Evolutionary conservation across 768 basidiomycete species (phyloP).

Genomic region (Russula olivacea): DNA sequence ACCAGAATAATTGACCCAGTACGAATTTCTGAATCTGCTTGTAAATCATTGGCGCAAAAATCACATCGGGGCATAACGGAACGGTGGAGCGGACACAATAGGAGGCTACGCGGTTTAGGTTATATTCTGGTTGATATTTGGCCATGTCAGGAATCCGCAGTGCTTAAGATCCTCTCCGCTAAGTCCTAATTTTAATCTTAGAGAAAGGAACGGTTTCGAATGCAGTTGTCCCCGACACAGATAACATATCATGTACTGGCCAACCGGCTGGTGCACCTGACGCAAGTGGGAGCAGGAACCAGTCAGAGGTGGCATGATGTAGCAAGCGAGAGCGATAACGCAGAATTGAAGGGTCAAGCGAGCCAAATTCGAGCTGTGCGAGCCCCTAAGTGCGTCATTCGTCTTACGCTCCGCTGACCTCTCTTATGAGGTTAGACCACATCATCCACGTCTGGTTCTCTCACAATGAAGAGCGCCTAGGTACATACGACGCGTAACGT

Average conservation of each 20-base stretch:
- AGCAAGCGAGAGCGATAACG: background rate
- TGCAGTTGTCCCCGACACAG: background rate
- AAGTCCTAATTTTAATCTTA: background rate
- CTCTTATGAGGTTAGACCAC: constrained; percentile 46
- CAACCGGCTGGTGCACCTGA: too few relatives aligned
- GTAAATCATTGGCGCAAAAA: background rate
- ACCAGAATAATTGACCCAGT: constrained; percentile 32
- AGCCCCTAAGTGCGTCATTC: too few relatives aligned
- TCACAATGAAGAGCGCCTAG: constrained; percentile 54
- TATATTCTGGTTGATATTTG: background rate
- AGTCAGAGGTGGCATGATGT: too few relatives aligned
- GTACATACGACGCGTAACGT: constrained; percentile 90
- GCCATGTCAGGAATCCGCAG: background rate
- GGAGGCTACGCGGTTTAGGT: background rate
- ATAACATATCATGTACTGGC: background rate
- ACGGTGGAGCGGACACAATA: background rate
- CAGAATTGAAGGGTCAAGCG: too few relatives aligned
- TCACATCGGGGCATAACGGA: too few relatives aligned
- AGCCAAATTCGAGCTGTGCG: background rate
- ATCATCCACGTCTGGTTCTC: constrained; percentile 96
- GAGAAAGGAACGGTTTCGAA: background rate
- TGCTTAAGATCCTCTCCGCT: background rate
- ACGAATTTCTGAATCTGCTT: constrained; percentile 28
- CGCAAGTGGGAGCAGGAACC: too few relatives aligned
- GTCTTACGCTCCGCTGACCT: constrained; percentile 30